Evolutionary conservation across 805 yeast genomes (phyloP).

Genomic region (Wickerhamomyces subpelliculosus): DNA sequence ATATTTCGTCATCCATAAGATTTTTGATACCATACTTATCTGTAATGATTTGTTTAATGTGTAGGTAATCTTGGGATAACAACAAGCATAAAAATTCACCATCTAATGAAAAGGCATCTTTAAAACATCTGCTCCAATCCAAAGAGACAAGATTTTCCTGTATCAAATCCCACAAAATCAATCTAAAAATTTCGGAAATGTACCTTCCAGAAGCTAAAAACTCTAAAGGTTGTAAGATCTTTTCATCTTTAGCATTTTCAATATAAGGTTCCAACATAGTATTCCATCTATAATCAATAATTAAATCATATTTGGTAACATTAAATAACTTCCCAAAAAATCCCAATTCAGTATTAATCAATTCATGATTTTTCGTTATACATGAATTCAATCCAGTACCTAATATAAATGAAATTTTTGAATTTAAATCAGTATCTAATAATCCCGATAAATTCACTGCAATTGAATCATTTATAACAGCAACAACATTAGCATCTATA

Average conservation of each 20-base stretch:
- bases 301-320: slow-evolving; percentile 33
- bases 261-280: background rate
- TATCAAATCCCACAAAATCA: slow-evolving; percentile 29
- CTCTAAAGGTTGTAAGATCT: slow-evolving; percentile 49
- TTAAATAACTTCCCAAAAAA: slow-evolving; percentile 39
- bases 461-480: slow-evolving; percentile 57
- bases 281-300: slow-evolving; percentile 28
- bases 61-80: slow-evolving; percentile 1
- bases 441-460: slow-evolving; percentile 54
- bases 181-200: slow-evolving; percentile 44
- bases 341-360: slow-evolving; percentile 49
- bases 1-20: slow-evolving; percentile 12
- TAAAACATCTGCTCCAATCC: background rate
- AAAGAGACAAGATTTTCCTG: background rate
- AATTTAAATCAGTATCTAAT: slow-evolving; percentile 21
- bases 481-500: slow-evolving; percentile 30
- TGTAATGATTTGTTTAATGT: background rate
- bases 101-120: slow-evolving; percentile 5
- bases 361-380: slow-evolving; percentile 24
- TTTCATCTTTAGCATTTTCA: slow-evolving; percentile 5
- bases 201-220: slow-evolving; percentile 49
- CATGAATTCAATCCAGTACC: slow-evolving; percentile 65
- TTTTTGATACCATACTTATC: background rate
- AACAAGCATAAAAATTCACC: slow-evolving; percentile 8
- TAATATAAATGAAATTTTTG: slow-evolving; percentile 46